Base-by-base conservation (phyloP, 495 filamentous ascomycete genomes). In the Aspergillus homomorphus region DNA sequence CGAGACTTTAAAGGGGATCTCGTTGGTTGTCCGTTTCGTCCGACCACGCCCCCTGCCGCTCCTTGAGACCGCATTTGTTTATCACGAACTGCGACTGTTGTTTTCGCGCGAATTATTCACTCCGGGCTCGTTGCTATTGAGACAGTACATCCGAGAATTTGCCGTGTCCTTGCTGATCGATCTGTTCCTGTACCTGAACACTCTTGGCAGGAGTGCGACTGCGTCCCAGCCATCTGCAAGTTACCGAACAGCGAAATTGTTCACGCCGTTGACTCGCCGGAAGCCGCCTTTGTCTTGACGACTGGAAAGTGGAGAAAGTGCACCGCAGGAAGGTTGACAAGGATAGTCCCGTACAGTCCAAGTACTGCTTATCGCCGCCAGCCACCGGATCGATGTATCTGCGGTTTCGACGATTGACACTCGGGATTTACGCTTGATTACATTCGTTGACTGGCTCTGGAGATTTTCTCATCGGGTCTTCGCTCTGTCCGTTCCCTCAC, bases 41-140 rank as follows among this genome's bases (percentile, higher is more conserved):
- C 49, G 48, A 59, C 53, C 43, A 66, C 65, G 45, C 52, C 67
- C 70, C 71, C 71, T 71, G 73, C 70, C 74, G 66, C 66, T 77
- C 74, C 65, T 76, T 75, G 62, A 62, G 22, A 42, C 46, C 38
- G 19, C 54, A 45, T 38, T 57, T 65, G 58, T 61, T 59, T 64
- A 64, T 58, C 55, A 21, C 48, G 51, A 62, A 49, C 23, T 28
- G 30, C 44, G 24, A 43, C 56, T 42, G 44, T 42, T 51, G 43
- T 10, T 53, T 43, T 22, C 45, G 52, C 56, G 51, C 56, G 45
- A 55, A 4, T 48, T 46, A 26, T 42, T 58, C 23, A 14, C 16
- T 45, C 60, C 42, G 51, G 51, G 19, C 51, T 24, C 41, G 66
- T 71, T 69, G 69, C 60, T 53, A 45, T 67, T 63, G 65, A 69